Conservation (phyloP, 2,329 filamentous ascomycete species). For the Cryphonectria japonica region DNA sequence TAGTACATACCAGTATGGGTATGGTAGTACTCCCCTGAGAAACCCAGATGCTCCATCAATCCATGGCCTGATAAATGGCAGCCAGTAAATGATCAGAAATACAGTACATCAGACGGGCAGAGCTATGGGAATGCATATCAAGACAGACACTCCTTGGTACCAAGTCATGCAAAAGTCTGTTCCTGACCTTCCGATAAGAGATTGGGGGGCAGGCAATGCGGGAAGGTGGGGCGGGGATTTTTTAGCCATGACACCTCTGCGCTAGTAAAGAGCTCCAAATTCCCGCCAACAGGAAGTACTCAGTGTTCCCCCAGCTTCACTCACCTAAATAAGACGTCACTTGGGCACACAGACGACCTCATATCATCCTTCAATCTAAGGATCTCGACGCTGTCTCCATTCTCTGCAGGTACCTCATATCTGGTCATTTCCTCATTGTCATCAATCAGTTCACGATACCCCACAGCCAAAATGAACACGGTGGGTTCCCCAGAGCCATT, state of each 20-base stretch:
- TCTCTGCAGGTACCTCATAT: background rate
- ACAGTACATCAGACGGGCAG: too few species aligned
- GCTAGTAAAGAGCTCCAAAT: constrained; percentile 15
- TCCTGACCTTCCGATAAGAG: constrained; percentile 1
- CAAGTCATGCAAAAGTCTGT: background rate
- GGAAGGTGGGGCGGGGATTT: constrained; percentile 3
- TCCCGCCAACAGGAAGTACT: background rate
- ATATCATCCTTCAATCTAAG: background rate
- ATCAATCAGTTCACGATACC: too few species aligned
- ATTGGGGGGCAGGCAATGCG: constrained; percentile 1
- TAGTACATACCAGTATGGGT: background rate
- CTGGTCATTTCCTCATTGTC: background rate
- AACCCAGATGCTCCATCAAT: background rate
- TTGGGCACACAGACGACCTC: background rate
- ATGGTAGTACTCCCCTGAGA: background rate
- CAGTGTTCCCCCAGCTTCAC: background rate
- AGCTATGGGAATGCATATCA: background rate
- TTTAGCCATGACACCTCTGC: background rate
- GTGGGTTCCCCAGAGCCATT: constrained; percentile 43
- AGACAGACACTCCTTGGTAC: background rate
- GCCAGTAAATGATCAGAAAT: background rate
- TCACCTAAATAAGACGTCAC: constrained; percentile 2
- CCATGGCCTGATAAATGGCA: background rate
- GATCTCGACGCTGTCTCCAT: background rate
- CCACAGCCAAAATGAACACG: constrained; percentile 54